phyloP scores from a whole-genome alignment of 2,329 filamentous ascomycete genomes.

The Penicillium oxalicum region DNA sequence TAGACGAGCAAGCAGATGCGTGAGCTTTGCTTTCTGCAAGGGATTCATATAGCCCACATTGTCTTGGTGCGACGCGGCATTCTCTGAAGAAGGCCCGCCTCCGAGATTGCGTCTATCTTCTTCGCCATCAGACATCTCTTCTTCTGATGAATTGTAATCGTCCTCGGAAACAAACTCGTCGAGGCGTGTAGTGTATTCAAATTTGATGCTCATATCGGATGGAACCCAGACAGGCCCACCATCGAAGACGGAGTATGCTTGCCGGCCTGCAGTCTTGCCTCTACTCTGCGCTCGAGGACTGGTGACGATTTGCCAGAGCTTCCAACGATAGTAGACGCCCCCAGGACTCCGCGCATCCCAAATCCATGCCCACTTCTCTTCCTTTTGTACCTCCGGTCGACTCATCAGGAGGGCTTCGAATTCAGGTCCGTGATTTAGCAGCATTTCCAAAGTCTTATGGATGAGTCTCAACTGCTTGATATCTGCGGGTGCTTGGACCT shows the following conservation, averaged over 20 bases:
- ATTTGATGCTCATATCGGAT: slow-evolving; percentile 66
- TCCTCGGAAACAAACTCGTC: slow-evolving; percentile 76
- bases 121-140: slow-evolving; percentile 58
- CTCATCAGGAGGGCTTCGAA: slow-evolving; percentile 93
- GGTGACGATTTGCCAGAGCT: slow-evolving; percentile 80
- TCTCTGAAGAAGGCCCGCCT: slow-evolving; percentile 38
- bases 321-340: slow-evolving; percentile 89
- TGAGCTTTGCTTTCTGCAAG: slow-evolving; percentile 74
- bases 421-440: slow-evolving; percentile 74
- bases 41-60: slow-evolving; percentile 70
- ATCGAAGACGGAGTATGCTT: slow-evolving; percentile 61
- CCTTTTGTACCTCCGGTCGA: slow-evolving; percentile 70
- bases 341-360: slow-evolving; percentile 76
- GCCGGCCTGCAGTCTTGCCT: slow-evolving; percentile 44
- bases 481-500: slow-evolving; percentile 69
- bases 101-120: slow-evolving; percentile 40
- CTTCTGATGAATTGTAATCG: slow-evolving; percentile 81
- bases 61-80: slow-evolving; percentile 31
- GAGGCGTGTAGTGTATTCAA: slow-evolving; percentile 71
- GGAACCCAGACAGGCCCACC: slow-evolving; percentile 70
- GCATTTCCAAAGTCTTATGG: slow-evolving; percentile 75
- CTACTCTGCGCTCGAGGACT: slow-evolving; percentile 45
- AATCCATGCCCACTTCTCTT: slow-evolving; percentile 90
- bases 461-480: slow-evolving; percentile 75
- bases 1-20: slow-evolving; percentile 74